Base-by-base conservation (phyloP, 805 yeast genomes). In the Ogataea degrootiae region DNA sequence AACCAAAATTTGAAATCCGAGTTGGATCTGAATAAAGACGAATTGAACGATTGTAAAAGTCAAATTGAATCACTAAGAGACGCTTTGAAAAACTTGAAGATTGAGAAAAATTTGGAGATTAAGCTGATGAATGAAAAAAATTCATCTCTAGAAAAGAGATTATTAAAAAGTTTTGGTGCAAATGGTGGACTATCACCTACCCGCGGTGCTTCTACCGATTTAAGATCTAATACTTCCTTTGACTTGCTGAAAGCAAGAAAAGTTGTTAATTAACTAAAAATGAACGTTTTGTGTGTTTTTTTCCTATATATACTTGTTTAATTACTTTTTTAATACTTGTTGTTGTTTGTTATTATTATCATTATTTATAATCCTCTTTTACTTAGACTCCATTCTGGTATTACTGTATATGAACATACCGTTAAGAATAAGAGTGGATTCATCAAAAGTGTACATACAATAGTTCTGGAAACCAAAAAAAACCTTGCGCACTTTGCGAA, bases 31-130 rank as follows among this genome's bases (percentile, higher is more conserved):
- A 69, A 40, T 67, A 45, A 43, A 26, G 48, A 47, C 33, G 57
- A 53, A 37, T 23, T 56, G 14, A 52, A 50, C 33, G 57, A 59
- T 31, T 41, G 63, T 22, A 61, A 60, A 43, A 48, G 52, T 19
- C 71, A 68, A 47, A 52, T 62, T 35, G 66, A 65, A 41, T 63
- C 59, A 9, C 43, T 67, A 34, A 47, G 66, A 29, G 67, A 63
- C 31, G 67, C 65, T 0, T 48, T 66, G 40, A 62, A 55, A 36
- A 53, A 59, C 42, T 53, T 62, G 44, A 64, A 60, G 43, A 57
- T 53, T 31, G 56, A 59, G 42, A 53, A 53, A 38, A 66, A 62
- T 22, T 54, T 51, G 41, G 66, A 62, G 44, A 16, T 53, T 34
- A 58, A 61, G 41, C 17, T 49, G 34, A 53, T 58, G n/a, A 46